Evolutionary conservation across 345 rosid species (phyloP).

Genomic region (Ceriops decandra): DNA sequence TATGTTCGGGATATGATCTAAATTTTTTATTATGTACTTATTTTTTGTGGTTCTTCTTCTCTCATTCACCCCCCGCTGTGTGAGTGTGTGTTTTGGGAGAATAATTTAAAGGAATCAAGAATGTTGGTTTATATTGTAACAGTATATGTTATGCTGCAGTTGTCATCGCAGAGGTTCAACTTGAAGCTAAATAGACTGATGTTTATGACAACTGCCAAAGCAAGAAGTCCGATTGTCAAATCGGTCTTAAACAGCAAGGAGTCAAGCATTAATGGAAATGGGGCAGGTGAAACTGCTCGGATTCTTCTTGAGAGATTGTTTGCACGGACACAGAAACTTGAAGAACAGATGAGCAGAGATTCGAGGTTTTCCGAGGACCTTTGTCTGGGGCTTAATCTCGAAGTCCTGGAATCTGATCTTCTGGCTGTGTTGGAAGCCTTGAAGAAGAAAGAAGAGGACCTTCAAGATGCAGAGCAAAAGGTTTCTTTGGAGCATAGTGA

Average conservation of each 20-base stretch:
- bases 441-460: constrained; percentile 65
- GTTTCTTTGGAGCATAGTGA: constrained; percentile 51
- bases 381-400: constrained; percentile 36
- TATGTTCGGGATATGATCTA: no score
- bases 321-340: constrained; percentile 56
- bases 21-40: no score
- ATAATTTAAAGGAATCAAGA: no score
- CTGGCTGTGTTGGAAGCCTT: constrained; percentile 57
- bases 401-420: constrained; percentile 62
- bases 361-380: constrained; percentile 28
- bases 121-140: not conserved
- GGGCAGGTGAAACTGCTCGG: constrained; percentile 47
- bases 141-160: constrained; percentile 30
- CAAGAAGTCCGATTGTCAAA: constrained; percentile 24
- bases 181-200: constrained; percentile 37
- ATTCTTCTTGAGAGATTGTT: constrained; percentile 66
- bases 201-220: constrained; percentile 15
- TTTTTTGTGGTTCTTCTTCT: not conserved
- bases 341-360: constrained; percentile 40
- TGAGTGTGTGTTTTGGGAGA: not conserved
- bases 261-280: constrained; percentile 42
- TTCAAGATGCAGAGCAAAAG: constrained; percentile 50
- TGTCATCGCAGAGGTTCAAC: constrained; percentile 28
- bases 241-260: constrained; percentile 41
- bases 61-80: not conserved